Evolutionary conservation across 1,139 yeast species (phyloP), one percentile per base, ranked within the genome.

Genomic region (Taphrina communis): DNA sequence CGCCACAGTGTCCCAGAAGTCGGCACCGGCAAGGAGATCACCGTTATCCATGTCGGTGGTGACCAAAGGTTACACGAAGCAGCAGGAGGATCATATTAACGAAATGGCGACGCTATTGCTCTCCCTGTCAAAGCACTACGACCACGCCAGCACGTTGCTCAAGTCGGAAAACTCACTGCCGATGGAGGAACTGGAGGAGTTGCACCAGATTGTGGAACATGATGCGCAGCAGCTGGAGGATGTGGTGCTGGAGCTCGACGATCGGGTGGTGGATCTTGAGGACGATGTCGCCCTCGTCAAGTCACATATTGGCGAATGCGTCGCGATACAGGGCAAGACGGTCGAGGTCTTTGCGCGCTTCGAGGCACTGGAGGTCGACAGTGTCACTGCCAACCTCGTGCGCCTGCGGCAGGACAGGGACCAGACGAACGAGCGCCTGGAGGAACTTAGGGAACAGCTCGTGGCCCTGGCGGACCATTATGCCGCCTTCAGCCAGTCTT

Each of bases 171-270:
- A 17, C 17, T n/a, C 68, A 4, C 21, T 57, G 12, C 63, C 52
- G 8, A 19, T 31, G 39, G 68, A 65, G 7, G 68, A 46, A 46
- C 50, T 48, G 14, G 58, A 38, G 11, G 68, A 58, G n/a, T 14
- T 65, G 42, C 58, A 53, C n/a, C 36, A 17, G 14, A 44, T 63
- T 35, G 67, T 65, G 5, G 68, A 65, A 21, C 57, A 58, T 6
- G 68, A 65, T 51, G 68, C 63, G 9, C 31, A n/a, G 42, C 68
- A 65, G 19, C 57, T 65, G 21, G 68, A 65, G 36, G 68, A 65
- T 17, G 68, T 65, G 19, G 35, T 65, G 12, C 35, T 50, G 12
- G 68, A 65, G 42, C 52, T 65, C 41, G 59, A 50, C n/a, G 68
- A 65, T 31, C 31, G 63, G 5, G 36, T 53, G 12, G 58, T 21